phyloP scores from a whole-genome alignment of 257 asterid genomes.

The Capsicum baccatum region DNA sequence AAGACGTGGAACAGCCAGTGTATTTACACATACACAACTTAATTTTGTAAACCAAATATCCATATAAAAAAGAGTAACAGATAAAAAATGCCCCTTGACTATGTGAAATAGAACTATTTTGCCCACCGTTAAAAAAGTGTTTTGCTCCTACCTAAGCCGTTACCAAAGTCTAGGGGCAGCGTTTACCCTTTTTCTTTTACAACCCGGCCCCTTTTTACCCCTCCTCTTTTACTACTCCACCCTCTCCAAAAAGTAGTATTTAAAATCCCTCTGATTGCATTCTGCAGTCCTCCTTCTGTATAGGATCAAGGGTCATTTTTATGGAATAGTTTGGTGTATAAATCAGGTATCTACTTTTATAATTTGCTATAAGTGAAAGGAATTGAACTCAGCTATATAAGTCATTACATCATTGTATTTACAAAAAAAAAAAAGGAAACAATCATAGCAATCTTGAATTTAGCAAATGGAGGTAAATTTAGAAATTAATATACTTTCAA shows the following conservation, averaged over 20 bases:
- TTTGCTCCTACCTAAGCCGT: neutral
- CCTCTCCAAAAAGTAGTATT: neutral
- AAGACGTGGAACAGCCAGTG: neutral
- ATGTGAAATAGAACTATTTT: neutral
- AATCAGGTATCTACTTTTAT: neutral
- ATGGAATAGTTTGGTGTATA: neutral
- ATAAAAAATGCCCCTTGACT: neutral
- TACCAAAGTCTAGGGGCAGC: neutral
- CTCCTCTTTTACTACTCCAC: neutral
- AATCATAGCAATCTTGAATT: constrained; percentile 8
- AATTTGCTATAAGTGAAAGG: neutral
- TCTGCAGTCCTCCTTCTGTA: neutral
- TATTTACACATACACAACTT: neutral
- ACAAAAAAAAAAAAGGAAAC: neutral
- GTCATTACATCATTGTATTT: neutral
- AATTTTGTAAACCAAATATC: constrained; percentile 2
- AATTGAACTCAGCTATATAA: neutral
- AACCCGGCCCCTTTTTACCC: neutral
- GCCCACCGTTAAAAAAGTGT: neutral
- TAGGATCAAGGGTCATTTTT: neutral
- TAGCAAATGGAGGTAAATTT: constrained; percentile 13
- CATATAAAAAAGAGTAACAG: neutral
- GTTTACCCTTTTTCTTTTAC: neutral
- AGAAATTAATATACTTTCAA: neutral
- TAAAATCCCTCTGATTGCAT: neutral